phyloP scores from a whole-genome alignment of 139 green algal genomes.

The Auxenochlorella pyrenoidosa region DNA sequence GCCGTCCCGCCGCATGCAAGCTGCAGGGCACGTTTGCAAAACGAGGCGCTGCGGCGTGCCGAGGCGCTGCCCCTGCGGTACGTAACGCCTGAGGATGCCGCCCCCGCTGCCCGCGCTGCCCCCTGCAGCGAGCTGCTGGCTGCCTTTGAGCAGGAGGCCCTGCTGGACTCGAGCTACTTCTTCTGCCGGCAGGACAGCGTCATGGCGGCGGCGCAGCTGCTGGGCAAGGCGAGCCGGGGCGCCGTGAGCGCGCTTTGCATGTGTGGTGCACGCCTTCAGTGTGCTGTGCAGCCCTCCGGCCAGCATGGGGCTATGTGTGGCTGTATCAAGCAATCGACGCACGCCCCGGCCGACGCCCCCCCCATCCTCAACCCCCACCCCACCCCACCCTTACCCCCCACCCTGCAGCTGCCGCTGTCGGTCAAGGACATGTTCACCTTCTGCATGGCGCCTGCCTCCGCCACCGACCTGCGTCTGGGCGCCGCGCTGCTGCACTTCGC shows the following conservation, averaged over 20 bases:
- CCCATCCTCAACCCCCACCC: neutral
- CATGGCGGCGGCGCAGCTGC: constrained; percentile 37
- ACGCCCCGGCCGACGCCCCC: too few species aligned
- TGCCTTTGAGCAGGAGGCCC: constrained; percentile 41
- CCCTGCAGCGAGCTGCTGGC: constrained; percentile 25
- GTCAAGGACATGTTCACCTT: constrained; percentile 60
- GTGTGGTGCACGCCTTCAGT: too few species aligned
- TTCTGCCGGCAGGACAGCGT: constrained; percentile 62
- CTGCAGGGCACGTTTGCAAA: neutral
- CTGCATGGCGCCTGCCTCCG: constrained; percentile 53
- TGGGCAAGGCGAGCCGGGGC: constrained; percentile 30
- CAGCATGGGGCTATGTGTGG: too few species aligned
- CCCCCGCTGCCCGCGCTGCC: neutral
- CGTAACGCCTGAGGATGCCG: neutral
- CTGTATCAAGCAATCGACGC: neutral
- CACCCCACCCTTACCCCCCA: neutral
- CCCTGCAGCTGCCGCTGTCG: constrained; percentile 30
- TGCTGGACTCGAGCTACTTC: constrained; percentile 65
- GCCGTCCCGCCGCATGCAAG: neutral
- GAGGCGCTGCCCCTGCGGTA: neutral
- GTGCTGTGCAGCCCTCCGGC: neutral
- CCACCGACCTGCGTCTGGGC: constrained; percentile 33
- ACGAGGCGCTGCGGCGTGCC: neutral
- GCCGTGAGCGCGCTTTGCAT: too few species aligned
- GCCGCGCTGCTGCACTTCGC: constrained; percentile 57